Base-by-base conservation (phyloP, 1,284 basidiomycete species). In the Fomitopsis betulina region DNA sequence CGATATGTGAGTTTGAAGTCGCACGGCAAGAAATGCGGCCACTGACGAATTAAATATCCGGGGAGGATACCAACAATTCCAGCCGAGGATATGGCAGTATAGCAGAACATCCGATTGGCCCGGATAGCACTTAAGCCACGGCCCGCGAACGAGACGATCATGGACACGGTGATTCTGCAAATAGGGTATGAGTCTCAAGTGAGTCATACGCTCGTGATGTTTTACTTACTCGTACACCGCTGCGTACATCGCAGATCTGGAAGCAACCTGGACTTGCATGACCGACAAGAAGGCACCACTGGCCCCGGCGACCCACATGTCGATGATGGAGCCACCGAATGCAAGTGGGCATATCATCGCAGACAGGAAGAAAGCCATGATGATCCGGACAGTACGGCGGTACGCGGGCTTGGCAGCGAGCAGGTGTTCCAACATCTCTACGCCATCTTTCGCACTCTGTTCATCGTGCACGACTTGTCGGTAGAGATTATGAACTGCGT, bases 401-500 rank as follows among this genome's bases (percentile, higher is more conserved):
- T 92, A 92, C 53, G 85, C 71, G 12, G 87, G 82, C 37, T 81
- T 77, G 10, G 83, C 73, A 7, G 73, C 74, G 38, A 87, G 68
- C 27, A 89, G 63, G 4, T 72, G 70, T n/a, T 79, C 70, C 4
- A 89, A 75, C 58, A 73, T 68, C 42, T 70, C 70, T 5, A 84
- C 81, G 4, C 89, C 93, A 57, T 83, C 79, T 59, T 80, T 84
- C 17, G 92, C 92, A 57, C 88, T 87, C 63, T 91, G 83, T 72
- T 94, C 89, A 69, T 94, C 91, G 69, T 93, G 92, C 12, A 94
- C 84, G 42, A 94, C 92, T 10, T 78, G 72, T 43, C 89, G 84
- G 69, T 94, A 94, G 62, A 93, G 80, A 38, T 80, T 66, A 68
- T 93, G 91, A 0, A 91, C 85, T 57, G 85, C 81, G 70, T 93